Base-by-base conservation (phyloP, 2,329 filamentous ascomycete species). In the Colletotrichum neosansevieriae region DNA sequence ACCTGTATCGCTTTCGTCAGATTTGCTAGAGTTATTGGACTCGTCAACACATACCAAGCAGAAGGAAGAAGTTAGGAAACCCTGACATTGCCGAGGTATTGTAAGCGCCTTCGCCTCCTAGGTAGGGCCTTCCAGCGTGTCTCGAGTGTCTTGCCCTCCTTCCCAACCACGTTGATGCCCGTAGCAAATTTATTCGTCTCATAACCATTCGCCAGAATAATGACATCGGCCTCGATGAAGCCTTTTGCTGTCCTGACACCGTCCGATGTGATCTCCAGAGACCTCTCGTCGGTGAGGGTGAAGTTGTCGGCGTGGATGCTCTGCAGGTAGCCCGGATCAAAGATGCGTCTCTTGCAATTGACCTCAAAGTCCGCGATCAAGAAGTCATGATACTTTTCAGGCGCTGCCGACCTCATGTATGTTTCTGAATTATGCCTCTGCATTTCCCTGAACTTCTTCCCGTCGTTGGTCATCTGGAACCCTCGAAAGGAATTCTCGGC, bases 31-130 rank as follows among this genome's bases (percentile, higher is more conserved):
- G n/a, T 13, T 19, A 19, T 7, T 44, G 19, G 36, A 32, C 13
- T 42, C 47, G 32, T 29, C 29, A 13, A 11, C 10, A 59, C 62
- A 34, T 40, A 64, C 62, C 89, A 47, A 89, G 84, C 0, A 91
- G 76, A 69, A 90, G 80, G 77, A 91, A 90, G 73, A 91, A 88
- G 73, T 91, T 91, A 3, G 89, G 89, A 73, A 90, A 90, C 0
- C 85, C 85, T 70, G 85, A 85, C 77, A 91, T 79, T 2, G 83
- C 83, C 1, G 84, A 84, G n/a, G 84, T 85, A 58, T 87, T 84
- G 74, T 92, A 92, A 0, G 88, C 89, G 69, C 85, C 86, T 0
- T 86, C 79, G 0, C 89, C 89, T 15, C 87, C 88, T 58, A 85
- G 82, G 21, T 82, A 78, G n/a, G n/a, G n/a, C n/a, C 1, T 84